A percentile compares a stretch with the other conserved stretches of the same genome.
These are phyloP conservation scores for Neurospora cerealis DNA, from an alignment of 495 filamentous ascomycete species.

Conservation along the genomic window DNA sequence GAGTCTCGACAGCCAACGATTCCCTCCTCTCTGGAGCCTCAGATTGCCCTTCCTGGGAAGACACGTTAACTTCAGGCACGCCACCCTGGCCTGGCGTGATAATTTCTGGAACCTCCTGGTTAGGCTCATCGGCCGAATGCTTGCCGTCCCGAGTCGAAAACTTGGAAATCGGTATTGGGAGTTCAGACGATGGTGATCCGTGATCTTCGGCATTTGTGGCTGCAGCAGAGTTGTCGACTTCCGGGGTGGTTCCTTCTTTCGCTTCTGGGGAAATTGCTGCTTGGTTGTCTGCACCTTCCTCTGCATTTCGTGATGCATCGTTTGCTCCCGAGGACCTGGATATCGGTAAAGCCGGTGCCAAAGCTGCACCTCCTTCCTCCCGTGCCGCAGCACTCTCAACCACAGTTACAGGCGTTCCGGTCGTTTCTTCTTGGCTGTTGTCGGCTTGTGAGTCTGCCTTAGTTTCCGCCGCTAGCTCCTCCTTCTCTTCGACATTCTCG, in stretches of 20 bases:
- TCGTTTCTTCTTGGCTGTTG: neutral
- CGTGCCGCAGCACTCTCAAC: neutral
- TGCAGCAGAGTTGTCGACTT: neutral
- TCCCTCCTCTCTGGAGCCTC: neutral
- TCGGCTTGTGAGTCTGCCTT: neutral
- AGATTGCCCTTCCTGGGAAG: neutral
- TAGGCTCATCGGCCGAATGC: constrained; percentile 2
- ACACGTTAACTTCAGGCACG: neutral
- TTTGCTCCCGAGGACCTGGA: constrained; percentile 22
- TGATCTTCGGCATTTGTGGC: neutral
- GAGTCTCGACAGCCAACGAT: constrained; percentile 12
- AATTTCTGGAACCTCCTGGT: constrained; percentile 7
- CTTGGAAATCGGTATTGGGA: constrained; percentile 37
- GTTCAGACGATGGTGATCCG: constrained; percentile 7
- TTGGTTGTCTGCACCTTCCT: neutral
- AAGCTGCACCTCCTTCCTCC: neutral
- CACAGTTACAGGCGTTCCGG: neutral
- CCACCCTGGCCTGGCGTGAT: constrained; percentile 1
- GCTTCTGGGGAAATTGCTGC: neutral
- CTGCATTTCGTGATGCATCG: neutral
- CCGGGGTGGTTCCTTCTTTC: neutral
- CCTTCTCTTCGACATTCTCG: neutral
- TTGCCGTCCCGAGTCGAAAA: constrained; percentile 35
- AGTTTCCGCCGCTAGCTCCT: neutral
- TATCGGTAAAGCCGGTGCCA: constrained; percentile 8